phyloP scores from a whole-genome alignment of 225 moss, liverwort and hornwort species.

The Bryoerythrophyllum caledonicum region DNA sequence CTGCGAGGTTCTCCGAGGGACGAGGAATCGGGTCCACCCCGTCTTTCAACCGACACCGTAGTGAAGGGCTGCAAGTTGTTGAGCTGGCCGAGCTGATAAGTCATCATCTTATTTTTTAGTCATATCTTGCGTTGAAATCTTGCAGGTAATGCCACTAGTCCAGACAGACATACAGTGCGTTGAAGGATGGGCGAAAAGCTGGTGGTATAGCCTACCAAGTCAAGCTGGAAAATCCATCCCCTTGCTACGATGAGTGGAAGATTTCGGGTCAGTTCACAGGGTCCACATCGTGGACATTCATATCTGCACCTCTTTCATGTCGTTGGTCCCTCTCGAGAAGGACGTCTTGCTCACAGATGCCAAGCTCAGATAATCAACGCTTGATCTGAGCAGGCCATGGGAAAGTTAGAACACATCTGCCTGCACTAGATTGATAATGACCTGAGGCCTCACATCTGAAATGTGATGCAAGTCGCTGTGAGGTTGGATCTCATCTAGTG shows the following conservation, averaged over 20 bases:
- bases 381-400: not conserved
- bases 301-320: not conserved
- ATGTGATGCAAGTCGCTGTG: not conserved
- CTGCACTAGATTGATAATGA: not conserved
- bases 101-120: not conserved
- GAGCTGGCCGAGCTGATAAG: not conserved
- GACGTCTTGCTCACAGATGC: not conserved
- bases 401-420: not conserved
- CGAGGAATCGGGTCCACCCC: not conserved
- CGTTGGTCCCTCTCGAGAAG: not conserved
- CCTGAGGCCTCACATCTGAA: not conserved
- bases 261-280: not conserved
- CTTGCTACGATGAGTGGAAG: no score
- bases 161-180: not conserved
- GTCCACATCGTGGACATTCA: not conserved
- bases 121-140: not conserved
- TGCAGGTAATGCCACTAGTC: not conserved
- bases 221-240: not conserved
- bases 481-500: not conserved
- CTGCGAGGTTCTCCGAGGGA: not conserved
- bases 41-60: no score
- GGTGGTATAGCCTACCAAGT: not conserved
- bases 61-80: slow-evolving; percentile 1
- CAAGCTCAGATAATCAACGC: not conserved
- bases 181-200: not conserved